Evolutionary conservation across 257 asterid species (phyloP).

Genomic region (Solanum paucissectum): DNA sequence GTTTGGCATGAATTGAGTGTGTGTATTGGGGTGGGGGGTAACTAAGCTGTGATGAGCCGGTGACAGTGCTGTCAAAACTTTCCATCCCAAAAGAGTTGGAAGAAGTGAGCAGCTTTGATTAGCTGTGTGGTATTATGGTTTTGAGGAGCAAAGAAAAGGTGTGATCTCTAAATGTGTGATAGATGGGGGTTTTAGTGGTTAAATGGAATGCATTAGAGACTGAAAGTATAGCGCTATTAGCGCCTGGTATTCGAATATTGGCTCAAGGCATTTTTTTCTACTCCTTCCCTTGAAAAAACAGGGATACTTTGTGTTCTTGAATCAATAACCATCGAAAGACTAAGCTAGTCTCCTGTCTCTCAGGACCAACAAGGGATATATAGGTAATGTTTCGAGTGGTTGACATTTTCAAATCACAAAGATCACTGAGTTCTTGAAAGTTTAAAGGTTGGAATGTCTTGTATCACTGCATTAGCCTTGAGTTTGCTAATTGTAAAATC

Average conservation of each 20-base stretch:
- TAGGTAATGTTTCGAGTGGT: background rate
- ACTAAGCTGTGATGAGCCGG: background rate
- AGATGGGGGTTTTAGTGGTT: conserved; percentile 67
- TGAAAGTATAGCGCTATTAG: background rate
- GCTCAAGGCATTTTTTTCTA: background rate
- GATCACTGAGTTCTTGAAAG: background rate
- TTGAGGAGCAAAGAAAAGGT: conserved; percentile 39
- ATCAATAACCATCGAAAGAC: background rate
- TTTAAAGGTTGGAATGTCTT: background rate
- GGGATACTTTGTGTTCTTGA: background rate
- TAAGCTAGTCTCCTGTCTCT: background rate
- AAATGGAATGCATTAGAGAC: conserved; percentile 45
- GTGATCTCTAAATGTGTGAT: conserved; percentile 51
- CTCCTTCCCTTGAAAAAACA: background rate
- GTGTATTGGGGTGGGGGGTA: background rate
- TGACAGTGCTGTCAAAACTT: conserved; percentile 38
- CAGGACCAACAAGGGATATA: background rate
- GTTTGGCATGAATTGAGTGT: background rate
- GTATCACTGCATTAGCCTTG: conserved; percentile 30
- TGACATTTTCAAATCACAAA: background rate
- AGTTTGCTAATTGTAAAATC: conserved; percentile 63
- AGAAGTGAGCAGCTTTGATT: conserved; percentile 41
- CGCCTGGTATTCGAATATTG: background rate
- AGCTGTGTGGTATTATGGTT: conserved; percentile 43
- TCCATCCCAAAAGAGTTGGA: conserved; percentile 68